Base-by-base conservation (phyloP, 345 rosid species). In the Populus pruinosa region DNA sequence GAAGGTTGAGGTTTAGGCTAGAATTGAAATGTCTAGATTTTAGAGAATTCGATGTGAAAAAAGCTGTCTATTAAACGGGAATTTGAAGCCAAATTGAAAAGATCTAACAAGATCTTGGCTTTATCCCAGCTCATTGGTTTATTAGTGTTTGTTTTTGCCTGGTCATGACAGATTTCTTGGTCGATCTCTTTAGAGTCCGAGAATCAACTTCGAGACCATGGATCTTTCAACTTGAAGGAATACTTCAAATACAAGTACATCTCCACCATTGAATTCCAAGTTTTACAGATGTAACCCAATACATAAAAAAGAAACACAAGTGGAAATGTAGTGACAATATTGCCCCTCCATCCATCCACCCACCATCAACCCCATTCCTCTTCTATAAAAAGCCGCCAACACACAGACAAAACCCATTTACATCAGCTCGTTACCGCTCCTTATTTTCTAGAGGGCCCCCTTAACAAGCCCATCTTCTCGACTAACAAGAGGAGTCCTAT, bases 381-480 rank as follows among this genome's bases (percentile, higher is more conserved):
- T 23, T 14, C 27, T 59, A 59, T 53, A 53, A 53, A 59, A 59
- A 59, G 63, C 29, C 63, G 10, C 33, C 33, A 31, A 3, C 2
- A 9, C 29, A 3, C 13, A 41, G 44, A 2, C 63, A n/a, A 6
- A 50, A 50, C 59, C 59, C 59, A 53, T 53, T 53, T 12, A 12
- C 16, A 7, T 9, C 63, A 90, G 69, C 91, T 87, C 91, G 85
- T 85, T 56, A 23, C 13, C 20, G 5, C 18, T 36, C 6, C 23
- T 75, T 6, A 20, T 25, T 47, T n/a, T 9, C 63, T 27, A 31
- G 47, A 49, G 10, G 23, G 4, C 39, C 63, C 29, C 18, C 53
- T 59, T 12, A 10, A 59, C 29, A 59, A 59, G 63, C 63, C 63
- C 29, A 10, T n/a, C 25, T 4, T 56, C 63, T 9, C 63, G 8